These are phyloP conservation scores for Phytophthora melonis DNA, from an alignment of 352 stramenopile genomes.

Conservation along the genomic window DNA sequence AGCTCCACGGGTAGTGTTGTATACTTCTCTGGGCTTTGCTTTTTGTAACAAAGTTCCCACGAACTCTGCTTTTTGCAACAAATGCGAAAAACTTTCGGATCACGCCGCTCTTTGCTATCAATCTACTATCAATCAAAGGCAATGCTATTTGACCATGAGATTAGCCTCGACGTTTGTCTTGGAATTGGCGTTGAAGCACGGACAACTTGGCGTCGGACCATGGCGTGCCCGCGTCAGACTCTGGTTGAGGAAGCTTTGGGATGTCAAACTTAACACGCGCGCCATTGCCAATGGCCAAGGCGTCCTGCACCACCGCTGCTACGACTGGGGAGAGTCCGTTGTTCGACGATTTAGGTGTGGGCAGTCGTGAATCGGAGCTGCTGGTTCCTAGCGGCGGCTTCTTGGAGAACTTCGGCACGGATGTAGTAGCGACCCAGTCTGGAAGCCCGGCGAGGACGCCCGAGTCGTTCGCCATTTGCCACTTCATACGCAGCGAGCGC, in stretches of 20 bases:
- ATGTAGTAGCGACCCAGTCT: slow-evolving; percentile 51
- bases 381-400: slow-evolving; percentile 57
- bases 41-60: too few species aligned
- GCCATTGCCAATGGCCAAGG: slow-evolving; percentile 36
- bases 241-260: slow-evolving; percentile 76
- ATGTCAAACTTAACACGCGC: slow-evolving; percentile 72
- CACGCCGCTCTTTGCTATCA: too few species aligned
- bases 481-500: slow-evolving; percentile 75
- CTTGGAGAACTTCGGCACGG: slow-evolving; percentile 32
- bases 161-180: slow-evolving; percentile 35
- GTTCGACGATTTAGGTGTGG: slow-evolving; percentile 38
- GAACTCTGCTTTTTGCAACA: too few species aligned
- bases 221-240: slow-evolving; percentile 63
- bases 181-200: slow-evolving; percentile 45
- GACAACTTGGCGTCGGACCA: slow-evolving; percentile 83
- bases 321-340: slow-evolving; percentile 36
- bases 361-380: slow-evolving; percentile 62
- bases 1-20: too few species aligned
- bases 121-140: too few species aligned
- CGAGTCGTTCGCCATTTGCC: slow-evolving; percentile 74
- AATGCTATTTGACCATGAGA: too few species aligned
- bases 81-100: too few species aligned
- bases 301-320: slow-evolving; percentile 39
- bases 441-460: slow-evolving; percentile 52
- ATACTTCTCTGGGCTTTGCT: too few species aligned